Evolutionary conservation across 2,329 filamentous ascomycete species (phyloP).

Genomic region (Colletotrichum costaricense): DNA sequence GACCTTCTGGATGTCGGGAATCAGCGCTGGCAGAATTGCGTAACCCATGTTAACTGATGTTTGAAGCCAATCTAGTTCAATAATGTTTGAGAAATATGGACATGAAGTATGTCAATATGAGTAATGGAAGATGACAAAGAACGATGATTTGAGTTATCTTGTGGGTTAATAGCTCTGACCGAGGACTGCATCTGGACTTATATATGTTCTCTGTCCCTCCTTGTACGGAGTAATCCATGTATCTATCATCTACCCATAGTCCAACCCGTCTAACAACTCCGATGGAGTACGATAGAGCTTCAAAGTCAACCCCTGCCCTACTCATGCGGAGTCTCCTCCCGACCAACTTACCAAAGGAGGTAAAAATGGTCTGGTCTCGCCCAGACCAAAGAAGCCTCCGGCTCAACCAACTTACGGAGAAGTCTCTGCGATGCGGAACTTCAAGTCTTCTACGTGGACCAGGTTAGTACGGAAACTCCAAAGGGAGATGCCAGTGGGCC

Average conservation of each 20-base stretch:
- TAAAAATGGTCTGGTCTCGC: neutral
- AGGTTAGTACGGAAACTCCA: neutral
- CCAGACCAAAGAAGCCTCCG: neutral
- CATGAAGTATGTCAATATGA: neutral
- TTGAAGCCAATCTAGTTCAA: too few relatives aligned
- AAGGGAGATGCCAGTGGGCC: neutral
- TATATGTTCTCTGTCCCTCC: neutral
- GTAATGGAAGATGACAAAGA: neutral
- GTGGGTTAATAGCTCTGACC: neutral
- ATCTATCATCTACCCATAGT: neutral
- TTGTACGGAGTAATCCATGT: neutral
- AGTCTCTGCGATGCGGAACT: neutral
- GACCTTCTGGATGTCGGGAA: conserved; percentile 57
- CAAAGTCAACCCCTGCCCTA: neutral
- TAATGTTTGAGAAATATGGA: too few relatives aligned
- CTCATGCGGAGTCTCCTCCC: neutral
- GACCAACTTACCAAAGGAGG: neutral
- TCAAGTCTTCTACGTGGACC: neutral
- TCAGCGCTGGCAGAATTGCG: conserved; percentile 56
- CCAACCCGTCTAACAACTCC: neutral
- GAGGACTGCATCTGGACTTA: neutral
- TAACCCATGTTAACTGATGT: conserved; percentile 46
- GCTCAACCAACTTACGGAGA: neutral
- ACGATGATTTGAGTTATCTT: neutral
- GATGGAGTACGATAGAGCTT: neutral